phyloP scores from a whole-genome alignment of 2,329 filamentous ascomycete species.

The Talaromyces rugulosus region DNA sequence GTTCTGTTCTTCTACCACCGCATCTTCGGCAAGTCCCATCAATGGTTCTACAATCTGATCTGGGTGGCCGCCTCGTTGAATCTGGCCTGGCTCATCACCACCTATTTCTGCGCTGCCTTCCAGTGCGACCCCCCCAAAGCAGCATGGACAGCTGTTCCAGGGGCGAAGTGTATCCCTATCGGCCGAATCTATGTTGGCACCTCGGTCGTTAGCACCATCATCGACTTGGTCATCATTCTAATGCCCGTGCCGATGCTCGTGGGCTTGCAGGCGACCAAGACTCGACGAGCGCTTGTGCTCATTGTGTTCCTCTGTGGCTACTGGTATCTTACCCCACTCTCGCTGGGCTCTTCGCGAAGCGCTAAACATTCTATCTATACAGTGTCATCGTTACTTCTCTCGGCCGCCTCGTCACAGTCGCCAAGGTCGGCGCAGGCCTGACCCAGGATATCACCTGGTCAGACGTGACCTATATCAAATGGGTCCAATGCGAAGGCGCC shows the following conservation, averaged over 20 bases:
- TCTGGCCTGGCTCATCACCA: neutral
- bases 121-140: neutral
- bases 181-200: neutral
- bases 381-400: slow-evolving; percentile 2
- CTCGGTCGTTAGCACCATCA: neutral
- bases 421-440: neutral
- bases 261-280: neutral
- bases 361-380: neutral
- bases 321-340: neutral
- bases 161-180: neutral
- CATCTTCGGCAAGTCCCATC: neutral
- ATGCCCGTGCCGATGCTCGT: neutral
- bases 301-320: neutral
- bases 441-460: neutral
- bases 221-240: neutral
- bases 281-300: neutral
- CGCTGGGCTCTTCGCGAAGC: neutral
- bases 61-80: neutral
- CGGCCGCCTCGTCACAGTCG: neutral
- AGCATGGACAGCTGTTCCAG: neutral
- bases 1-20: neutral
- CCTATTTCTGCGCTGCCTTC: neutral
- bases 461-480: slow-evolving; percentile 1
- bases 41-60: neutral
- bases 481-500: neutral